Evolutionary conservation across 2,329 filamentous ascomycete genomes (phyloP).

Genomic region (Fonsecaea monophora): DNA sequence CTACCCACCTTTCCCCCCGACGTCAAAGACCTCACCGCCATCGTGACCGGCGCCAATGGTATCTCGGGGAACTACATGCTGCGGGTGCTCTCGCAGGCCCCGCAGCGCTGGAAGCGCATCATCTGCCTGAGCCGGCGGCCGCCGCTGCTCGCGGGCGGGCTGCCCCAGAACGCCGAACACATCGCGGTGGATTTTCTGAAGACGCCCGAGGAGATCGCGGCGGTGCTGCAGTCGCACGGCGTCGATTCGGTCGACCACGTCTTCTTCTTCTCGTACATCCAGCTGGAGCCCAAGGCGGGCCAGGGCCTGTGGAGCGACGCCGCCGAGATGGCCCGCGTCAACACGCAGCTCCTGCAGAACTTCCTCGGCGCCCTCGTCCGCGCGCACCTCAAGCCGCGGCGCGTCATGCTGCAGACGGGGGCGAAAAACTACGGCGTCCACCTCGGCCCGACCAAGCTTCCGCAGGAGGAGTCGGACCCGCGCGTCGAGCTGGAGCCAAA

Average conservation of each 20-base stretch:
- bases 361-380: conserved; percentile 55
- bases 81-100: conserved; percentile 54
- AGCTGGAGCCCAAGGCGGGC: conserved; percentile 55
- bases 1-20: conserved; percentile 54
- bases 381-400: conserved; percentile 51
- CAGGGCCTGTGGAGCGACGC: conserved; percentile 57
- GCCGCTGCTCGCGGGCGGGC: conserved; percentile 49
- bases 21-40: conserved; percentile 56
- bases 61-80: conserved; percentile 61
- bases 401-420: conserved; percentile 59
- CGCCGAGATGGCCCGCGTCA: conserved; percentile 58
- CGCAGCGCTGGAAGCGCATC: conserved; percentile 60
- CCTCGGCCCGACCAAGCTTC: conserved; percentile 53
- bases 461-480: conserved; percentile 56
- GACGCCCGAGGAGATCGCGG: conserved; percentile 42
- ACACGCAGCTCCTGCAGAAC: conserved; percentile 54
- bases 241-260: conserved; percentile 51
- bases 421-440: conserved; percentile 62
- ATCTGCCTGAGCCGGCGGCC: conserved; percentile 57
- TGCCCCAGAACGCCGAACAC: conserved; percentile 50
- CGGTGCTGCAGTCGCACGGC: conserved; percentile 38
- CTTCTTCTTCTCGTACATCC: conserved; percentile 63
- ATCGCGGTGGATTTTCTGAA: conserved; percentile 48
- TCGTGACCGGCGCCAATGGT: conserved; percentile 62
- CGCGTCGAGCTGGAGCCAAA: conserved; percentile 55